phyloP scores from a whole-genome alignment of 176 grass and related monocot genomes.

The Echinochloa phyllopogon region DNA sequence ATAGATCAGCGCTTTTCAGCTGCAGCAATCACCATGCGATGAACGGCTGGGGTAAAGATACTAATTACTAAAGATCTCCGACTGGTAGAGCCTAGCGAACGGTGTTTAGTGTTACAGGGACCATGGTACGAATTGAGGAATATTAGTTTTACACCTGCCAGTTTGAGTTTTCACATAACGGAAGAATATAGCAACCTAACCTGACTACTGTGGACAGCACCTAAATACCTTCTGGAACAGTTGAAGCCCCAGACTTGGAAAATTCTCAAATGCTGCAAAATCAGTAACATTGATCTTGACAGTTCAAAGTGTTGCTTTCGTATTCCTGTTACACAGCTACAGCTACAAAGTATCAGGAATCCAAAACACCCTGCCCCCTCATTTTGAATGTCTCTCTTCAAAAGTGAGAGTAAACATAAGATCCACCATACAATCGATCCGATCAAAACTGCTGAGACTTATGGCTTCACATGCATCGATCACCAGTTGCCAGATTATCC shows the following conservation, averaged over 20 bases:
- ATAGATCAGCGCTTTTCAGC: not conserved
- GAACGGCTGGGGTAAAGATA: not conserved
- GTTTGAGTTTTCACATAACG: not conserved
- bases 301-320: not conserved
- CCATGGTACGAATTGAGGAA: not conserved
- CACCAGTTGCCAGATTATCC: not conserved
- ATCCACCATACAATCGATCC: not conserved
- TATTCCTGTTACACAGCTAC: not conserved
- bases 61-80: not conserved
- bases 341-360: not conserved
- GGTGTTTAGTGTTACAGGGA: not conserved
- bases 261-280: not conserved
- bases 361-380: not conserved
- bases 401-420: not conserved
- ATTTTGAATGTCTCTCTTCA: not conserved
- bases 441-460: slow-evolving; percentile 13
- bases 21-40: not conserved
- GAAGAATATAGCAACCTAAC: not conserved
- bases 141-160: not conserved
- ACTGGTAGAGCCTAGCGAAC: not conserved
- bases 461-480: not conserved
- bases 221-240: not conserved
- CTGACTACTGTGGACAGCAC: not conserved
- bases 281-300: not conserved
- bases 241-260: no score